Percentiles rank a stretch among this genome's conserved stretches.
Evolutionary conservation across 2,329 filamentous ascomycete genomes (phyloP).

Genomic region (Scedosporium boydii): DNA sequence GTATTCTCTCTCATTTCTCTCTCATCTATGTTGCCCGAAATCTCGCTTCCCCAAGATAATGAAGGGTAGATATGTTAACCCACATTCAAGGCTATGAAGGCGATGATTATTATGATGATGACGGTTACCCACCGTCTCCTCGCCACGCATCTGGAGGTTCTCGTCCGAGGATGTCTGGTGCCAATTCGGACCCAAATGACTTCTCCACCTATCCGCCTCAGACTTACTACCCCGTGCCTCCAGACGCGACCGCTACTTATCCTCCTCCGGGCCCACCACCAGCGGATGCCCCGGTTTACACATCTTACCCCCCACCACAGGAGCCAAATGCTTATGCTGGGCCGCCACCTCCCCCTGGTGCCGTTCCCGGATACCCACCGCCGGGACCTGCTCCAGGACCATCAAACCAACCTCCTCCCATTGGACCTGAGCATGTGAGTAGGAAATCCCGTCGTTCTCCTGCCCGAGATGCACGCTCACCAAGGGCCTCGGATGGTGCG

Average conservation of each 20-base stretch:
- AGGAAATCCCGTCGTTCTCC: constrained; percentile 20
- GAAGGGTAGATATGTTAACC: not conserved
- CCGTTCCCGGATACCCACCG: constrained; percentile 17
- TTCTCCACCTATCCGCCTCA: constrained; percentile 13
- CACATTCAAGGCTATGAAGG: constrained; percentile 23
- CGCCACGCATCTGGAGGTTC: constrained; percentile 43
- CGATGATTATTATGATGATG: constrained; percentile 22
- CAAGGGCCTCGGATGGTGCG: constrained; percentile 3
- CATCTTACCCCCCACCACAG: constrained; percentile 26
- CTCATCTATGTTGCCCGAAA: not conserved
- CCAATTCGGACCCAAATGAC: not conserved
- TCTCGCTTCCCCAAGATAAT: not conserved
- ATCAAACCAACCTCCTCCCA: constrained; percentile 18
- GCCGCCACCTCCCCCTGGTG: constrained; percentile 17
- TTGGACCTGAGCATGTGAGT: constrained; percentile 35
- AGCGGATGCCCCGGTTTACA: constrained; percentile 19
- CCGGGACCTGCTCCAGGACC: constrained; percentile 21
- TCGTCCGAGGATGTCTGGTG: constrained; percentile 22
- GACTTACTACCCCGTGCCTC: constrained; percentile 14
- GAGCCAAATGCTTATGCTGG: not conserved
- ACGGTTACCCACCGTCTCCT: constrained; percentile 32
- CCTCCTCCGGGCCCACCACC: constrained; percentile 21
- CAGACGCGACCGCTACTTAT: constrained; percentile 19
- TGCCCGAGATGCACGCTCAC: constrained; percentile 4
- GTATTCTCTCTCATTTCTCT: not conserved